phyloP scores from a whole-genome alignment of 2,329 filamentous ascomycete genomes.

The Malbranchea zuffiana region DNA sequence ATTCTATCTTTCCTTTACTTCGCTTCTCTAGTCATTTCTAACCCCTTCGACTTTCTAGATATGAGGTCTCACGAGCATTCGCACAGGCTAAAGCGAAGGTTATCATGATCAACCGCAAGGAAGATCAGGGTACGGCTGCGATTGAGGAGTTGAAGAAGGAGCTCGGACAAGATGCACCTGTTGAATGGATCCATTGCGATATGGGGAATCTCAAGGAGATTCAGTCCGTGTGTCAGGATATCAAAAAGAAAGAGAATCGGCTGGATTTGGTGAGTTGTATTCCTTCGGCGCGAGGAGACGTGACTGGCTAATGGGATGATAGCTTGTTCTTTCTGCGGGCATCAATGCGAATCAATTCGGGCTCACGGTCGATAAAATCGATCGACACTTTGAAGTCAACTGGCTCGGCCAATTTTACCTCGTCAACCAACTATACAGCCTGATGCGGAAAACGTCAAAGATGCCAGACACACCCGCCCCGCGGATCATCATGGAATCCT shows the following conservation, averaged over 20 bases:
- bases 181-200: constrained; percentile 37
- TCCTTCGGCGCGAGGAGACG: not conserved
- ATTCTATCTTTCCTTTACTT: too few species aligned
- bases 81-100: constrained; percentile 27
- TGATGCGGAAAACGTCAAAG: constrained; percentile 34
- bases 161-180: constrained; percentile 19
- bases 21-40: too few species aligned
- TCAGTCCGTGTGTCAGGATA: constrained; percentile 28
- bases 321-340: constrained; percentile 35
- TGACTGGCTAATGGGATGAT: not conserved
- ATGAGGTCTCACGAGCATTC: constrained; percentile 27
- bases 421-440: constrained; percentile 34
- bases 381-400: constrained; percentile 35
- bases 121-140: constrained; percentile 33
- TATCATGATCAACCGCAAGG: constrained; percentile 28
- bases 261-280: constrained; percentile 27
- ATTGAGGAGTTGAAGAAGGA: constrained; percentile 26
- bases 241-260: constrained; percentile 28
- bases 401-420: constrained; percentile 38
- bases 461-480: constrained; percentile 27
- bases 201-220: constrained; percentile 31
- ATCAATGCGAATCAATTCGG: constrained; percentile 35
- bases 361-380: constrained; percentile 29
- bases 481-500: constrained; percentile 34
- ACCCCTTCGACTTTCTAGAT: constrained; percentile 16